Conservation (phyloP, 441 rosid genomes). For the Syzygium syzygioides region DNA sequence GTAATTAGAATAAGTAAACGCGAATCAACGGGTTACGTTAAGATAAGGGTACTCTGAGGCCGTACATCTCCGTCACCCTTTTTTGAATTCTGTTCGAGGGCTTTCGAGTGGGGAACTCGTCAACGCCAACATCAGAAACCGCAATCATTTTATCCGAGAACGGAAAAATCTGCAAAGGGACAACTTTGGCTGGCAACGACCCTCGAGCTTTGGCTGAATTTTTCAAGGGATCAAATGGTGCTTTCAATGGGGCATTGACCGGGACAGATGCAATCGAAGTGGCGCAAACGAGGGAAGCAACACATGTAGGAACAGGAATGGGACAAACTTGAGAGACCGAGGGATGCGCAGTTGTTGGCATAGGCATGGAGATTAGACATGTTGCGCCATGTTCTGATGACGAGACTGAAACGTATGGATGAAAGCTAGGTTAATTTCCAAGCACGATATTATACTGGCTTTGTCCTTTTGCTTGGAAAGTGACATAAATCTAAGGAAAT, state of each 20-base stretch:
- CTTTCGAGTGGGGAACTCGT: neutral
- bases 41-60: neutral
- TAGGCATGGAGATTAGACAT: too few relatives aligned
- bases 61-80: too few relatives aligned
- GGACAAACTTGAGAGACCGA: neutral
- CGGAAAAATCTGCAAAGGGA: neutral
- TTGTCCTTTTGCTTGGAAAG: neutral
- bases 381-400: neutral
- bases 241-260: neutral
- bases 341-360: neutral
- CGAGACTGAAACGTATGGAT: neutral
- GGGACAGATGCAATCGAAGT: neutral
- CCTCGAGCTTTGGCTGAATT: neutral
- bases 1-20: fast-evolving
- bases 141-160: neutral
- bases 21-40: neutral
- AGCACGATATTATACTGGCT: neutral
- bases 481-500: neutral
- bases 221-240: neutral
- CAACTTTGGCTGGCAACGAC: neutral
- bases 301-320: neutral
- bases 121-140: neutral
- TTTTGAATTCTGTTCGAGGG: neutral
- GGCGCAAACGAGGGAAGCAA: neutral
- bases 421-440: neutral